These are phyloP conservation scores for Mangifera indica DNA, from an alignment of 345 rosid genomes.

Conservation along the genomic window DNA sequence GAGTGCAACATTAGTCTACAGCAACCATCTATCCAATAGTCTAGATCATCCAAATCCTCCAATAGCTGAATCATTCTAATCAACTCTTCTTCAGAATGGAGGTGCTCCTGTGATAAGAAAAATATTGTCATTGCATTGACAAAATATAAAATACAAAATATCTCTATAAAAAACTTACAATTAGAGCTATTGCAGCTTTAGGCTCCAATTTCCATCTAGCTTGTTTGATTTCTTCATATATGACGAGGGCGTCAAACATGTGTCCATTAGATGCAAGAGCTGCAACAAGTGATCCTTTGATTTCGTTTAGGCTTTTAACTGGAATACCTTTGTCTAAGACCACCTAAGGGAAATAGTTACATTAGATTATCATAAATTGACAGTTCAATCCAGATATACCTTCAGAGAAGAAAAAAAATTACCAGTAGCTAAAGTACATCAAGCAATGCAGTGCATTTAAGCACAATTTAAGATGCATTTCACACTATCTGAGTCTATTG, in stretches of 20 bases:
- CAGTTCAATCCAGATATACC: not conserved
- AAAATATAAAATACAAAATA: not conserved
- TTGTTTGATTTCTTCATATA: conserved; percentile 66
- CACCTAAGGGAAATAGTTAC: conserved; percentile 42
- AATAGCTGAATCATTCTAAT: conserved; percentile 49
- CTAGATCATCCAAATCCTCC: conserved; percentile 51
- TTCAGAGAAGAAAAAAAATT: not conserved
- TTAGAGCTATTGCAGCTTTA: conserved; percentile 59
- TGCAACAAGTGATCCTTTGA: conserved; percentile 59
- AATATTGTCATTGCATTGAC: not conserved
- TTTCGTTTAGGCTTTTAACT: conserved; percentile 41
- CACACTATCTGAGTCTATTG: too few species aligned
- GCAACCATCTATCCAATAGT: conserved; percentile 66
- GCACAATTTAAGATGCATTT: not conserved
- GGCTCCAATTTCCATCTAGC: conserved; percentile 50
- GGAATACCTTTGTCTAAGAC: conserved; percentile 46
- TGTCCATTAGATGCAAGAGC: conserved; percentile 70
- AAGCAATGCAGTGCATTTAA: conserved; percentile 3
- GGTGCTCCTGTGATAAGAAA: conserved; percentile 44
- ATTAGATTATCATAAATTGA: not conserved
- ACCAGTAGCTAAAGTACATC: not conserved
- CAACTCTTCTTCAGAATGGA: conserved; percentile 45
- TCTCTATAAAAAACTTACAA: conserved; percentile 33
- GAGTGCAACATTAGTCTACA: conserved; percentile 52
- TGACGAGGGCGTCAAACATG: conserved; percentile 57